Base-by-base conservation (phyloP, 306 rosid genomes). In the Acmispon strigosus region DNA sequence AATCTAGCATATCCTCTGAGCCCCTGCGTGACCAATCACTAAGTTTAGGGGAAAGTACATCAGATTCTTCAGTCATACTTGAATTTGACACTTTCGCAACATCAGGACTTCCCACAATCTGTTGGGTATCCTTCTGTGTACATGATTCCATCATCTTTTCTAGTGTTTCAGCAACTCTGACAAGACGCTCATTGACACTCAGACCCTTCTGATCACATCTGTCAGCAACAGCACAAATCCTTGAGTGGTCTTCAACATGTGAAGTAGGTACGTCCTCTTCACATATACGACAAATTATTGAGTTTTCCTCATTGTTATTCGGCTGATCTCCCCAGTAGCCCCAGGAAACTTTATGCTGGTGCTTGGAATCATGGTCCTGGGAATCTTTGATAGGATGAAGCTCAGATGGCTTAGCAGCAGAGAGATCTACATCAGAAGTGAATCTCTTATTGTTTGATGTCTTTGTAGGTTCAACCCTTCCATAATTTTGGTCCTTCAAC, bases 1-100 rank as follows among this genome's bases (percentile, higher is more conserved):
- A 94, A 76, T 94, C 99, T 36, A 91, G 84, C 99, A 91, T 94
- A 75, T 94, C 99, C 78, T 89, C 99, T 49, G 99, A 94, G 75
- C 97, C 99, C 81, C 99, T 89, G 50, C 89, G 92, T 27, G 96
- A 94, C 90, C 95, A 89, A 78, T 94, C 99, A 82, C 99, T 86
- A 52, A 87, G 90, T 83, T 94, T 94, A 44, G 99, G 97, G 56
- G 99, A 94, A 67, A 82, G 66, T 68, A 79, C 83, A 59, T 94
- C 99, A 34, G 97, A 94, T 75, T 94, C 99, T 87, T 94, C 99
- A 3, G 96, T 91, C 81, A 94, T 62, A 59, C 99, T 94, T 10
- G 99, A 87, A 84, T 86, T 94, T 16, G 96, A 89, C 12, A 86
- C 96, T 84, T 94, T 94, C 10, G 96, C 96, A 83, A 86, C 90